These are phyloP conservation scores for Akanthomyces muscarius DNA, from an alignment of 2,329 filamentous ascomycete species.

Conservation along the genomic window DNA sequence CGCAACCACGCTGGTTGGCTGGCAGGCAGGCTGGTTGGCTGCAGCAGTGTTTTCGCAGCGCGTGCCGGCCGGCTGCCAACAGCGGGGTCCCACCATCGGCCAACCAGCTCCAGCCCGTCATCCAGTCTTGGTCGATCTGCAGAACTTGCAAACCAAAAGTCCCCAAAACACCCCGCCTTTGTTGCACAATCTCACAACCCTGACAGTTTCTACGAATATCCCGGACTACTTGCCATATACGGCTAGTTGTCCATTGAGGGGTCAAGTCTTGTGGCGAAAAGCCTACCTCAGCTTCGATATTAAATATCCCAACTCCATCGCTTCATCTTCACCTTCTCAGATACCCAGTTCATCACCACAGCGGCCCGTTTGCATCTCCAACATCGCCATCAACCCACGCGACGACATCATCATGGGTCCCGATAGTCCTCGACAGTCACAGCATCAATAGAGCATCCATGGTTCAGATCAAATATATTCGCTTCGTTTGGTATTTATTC, in stretches of 20 bases:
- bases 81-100: neutral
- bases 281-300: neutral
- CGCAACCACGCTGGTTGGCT: no score
- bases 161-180: neutral
- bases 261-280: neutral
- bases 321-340: neutral
- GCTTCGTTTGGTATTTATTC: constrained; percentile 37
- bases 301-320: neutral
- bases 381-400: neutral
- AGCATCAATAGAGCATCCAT: neutral
- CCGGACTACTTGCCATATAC: neutral
- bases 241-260: neutral
- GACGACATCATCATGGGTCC: neutral
- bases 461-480: constrained; percentile 22
- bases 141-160: neutral
- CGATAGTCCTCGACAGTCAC: neutral
- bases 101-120: neutral
- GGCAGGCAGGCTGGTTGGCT: no score
- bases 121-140: neutral
- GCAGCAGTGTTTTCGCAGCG: no score
- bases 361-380: constrained; percentile 1
- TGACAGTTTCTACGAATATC: neutral
- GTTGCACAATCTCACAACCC: constrained; percentile 4
- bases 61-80: neutral
- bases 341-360: neutral